phyloP scores from a whole-genome alignment of 2,329 filamentous ascomycete species.

The Thelonectria blattea region DNA sequence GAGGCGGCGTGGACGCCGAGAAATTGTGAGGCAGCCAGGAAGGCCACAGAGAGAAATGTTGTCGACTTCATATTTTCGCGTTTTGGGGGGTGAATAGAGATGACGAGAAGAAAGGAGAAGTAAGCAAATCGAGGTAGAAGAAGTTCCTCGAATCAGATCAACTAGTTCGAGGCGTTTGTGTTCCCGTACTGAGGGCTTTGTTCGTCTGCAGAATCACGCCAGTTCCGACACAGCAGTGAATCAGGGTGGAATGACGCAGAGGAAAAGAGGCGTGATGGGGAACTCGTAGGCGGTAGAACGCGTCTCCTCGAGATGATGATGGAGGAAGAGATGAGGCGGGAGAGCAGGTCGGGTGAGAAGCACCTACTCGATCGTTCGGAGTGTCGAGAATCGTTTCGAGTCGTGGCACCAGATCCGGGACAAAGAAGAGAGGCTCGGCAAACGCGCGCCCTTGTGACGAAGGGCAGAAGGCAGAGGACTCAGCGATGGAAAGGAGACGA shows the following conservation, averaged over 20 bases:
- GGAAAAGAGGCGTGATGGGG: background rate
- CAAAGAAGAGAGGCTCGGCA: slow-evolving; percentile 28
- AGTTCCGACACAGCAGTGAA: slow-evolving; percentile 12
- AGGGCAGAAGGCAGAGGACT: slow-evolving; percentile 19
- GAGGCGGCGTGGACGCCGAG: slow-evolving; percentile 31
- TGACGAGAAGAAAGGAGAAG: slow-evolving; percentile 23
- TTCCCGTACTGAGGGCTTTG: slow-evolving; percentile 10
- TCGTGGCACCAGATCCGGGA: slow-evolving; percentile 28
- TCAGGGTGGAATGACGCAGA: slow-evolving; percentile 2
- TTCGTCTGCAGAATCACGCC: slow-evolving; percentile 15
- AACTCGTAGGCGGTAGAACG: slow-evolving; percentile 19
- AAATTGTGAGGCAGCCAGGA: slow-evolving; percentile 39
- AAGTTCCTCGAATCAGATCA: slow-evolving; percentile 33
- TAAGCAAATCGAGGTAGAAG: slow-evolving; percentile 13
- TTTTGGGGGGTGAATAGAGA: background rate
- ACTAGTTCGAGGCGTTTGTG: slow-evolving; percentile 31
- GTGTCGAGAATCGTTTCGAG: slow-evolving; percentile 23
- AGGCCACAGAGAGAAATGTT: slow-evolving; percentile 37
- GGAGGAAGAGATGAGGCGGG: slow-evolving; percentile 14
- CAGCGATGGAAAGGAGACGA: slow-evolving; percentile 31
- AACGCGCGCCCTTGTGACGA: slow-evolving; percentile 22
- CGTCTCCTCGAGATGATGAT: slow-evolving; percentile 19
- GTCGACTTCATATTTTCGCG: slow-evolving; percentile 41
- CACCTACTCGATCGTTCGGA: slow-evolving; percentile 22
- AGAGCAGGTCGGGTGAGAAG: slow-evolving; percentile 11